Evolutionary conservation across 352 stramenopile genomes (phyloP).

Genomic region (Pythium dissimile): DNA sequence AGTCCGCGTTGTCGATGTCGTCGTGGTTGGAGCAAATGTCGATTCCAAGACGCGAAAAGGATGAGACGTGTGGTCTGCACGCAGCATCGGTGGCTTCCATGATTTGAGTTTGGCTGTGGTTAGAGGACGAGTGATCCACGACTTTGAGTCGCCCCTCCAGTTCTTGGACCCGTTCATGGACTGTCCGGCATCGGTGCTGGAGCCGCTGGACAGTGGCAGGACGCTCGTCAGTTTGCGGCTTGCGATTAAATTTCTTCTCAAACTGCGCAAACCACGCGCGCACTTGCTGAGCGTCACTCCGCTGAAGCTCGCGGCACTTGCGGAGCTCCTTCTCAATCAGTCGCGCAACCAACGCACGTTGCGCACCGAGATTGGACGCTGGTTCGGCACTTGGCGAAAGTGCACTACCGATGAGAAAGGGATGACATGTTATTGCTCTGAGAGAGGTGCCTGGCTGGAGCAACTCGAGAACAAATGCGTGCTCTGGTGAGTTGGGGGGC

Average conservation of each 20-base stretch:
- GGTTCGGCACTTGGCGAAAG: not conserved
- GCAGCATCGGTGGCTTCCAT: not conserved
- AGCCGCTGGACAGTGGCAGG: conserved; percentile 33
- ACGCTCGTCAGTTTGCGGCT: conserved; percentile 31
- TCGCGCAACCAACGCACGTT: conserved; percentile 27
- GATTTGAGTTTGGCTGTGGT: conserved; percentile 1
- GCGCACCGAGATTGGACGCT: not conserved
- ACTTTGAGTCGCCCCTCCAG: conserved; percentile 25
- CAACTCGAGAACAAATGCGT: conserved; percentile 30
- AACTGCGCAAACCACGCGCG: conserved; percentile 49
- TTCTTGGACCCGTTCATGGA: conserved; percentile 38
- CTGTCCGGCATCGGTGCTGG: conserved; percentile 28
- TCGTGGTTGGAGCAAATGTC: not conserved
- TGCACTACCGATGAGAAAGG: conserved; percentile 17
- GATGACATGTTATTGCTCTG: conserved; percentile 6
- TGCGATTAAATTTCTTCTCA: conserved; percentile 49
- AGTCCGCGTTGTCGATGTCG: not conserved
- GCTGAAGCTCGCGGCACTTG: conserved; percentile 35
- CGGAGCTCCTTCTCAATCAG: conserved; percentile 42
- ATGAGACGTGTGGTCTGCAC: not conserved
- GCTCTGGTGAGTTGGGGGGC: conserved; percentile 19
- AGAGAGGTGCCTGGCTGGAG: conserved; percentile 19
- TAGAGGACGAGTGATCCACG: conserved; percentile 17
- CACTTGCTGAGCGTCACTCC: conserved; percentile 37
- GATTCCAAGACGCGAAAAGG: conserved; percentile 4